Conservation (phyloP, 441 rosid genomes). For the Erodium moschatum region DNA sequence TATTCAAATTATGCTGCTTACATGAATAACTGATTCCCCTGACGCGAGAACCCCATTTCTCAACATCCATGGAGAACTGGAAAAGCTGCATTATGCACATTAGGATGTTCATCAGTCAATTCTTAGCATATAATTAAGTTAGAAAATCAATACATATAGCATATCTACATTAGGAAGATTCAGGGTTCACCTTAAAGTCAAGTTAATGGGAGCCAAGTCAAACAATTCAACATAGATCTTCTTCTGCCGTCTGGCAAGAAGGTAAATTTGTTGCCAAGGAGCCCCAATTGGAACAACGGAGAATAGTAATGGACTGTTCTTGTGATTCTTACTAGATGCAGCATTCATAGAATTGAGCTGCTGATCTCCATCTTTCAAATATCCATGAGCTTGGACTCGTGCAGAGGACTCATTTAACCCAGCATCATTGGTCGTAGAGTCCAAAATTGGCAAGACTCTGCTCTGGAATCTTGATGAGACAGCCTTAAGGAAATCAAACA, state of each 20-base stretch:
- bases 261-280: conserved; percentile 87
- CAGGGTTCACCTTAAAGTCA: conserved; percentile 56
- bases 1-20: conserved; percentile 34
- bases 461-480: conserved; percentile 55
- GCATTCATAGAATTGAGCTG: conserved; percentile 31
- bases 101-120: conserved; percentile 24
- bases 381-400: conserved; percentile 22
- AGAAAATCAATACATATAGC: conserved; percentile 11
- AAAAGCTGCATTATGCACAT: conserved; percentile 53
- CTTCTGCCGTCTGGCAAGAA: conserved; percentile 72
- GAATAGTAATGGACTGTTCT: conserved; percentile 42
- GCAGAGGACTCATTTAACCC: conserved; percentile 28
- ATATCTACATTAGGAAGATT: not conserved
- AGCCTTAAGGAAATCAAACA: conserved; percentile 61
- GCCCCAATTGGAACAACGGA: conserved; percentile 85
- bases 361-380: conserved; percentile 31
- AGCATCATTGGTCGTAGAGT: conserved; percentile 37
- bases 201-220: conserved; percentile 66
- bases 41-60: conserved; percentile 65
- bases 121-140: conserved; percentile 18
- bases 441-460: conserved; percentile 47
- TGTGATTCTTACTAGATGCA: conserved; percentile 33
- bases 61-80: conserved; percentile 92
- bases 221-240: conserved; percentile 82
- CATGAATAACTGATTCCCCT: conserved; percentile 84